Percentiles rank a stretch among this genome's conserved stretches.
Conservation (phyloP, 768 basidiomycete genomes). For the Mrakia blollopis region DNA sequence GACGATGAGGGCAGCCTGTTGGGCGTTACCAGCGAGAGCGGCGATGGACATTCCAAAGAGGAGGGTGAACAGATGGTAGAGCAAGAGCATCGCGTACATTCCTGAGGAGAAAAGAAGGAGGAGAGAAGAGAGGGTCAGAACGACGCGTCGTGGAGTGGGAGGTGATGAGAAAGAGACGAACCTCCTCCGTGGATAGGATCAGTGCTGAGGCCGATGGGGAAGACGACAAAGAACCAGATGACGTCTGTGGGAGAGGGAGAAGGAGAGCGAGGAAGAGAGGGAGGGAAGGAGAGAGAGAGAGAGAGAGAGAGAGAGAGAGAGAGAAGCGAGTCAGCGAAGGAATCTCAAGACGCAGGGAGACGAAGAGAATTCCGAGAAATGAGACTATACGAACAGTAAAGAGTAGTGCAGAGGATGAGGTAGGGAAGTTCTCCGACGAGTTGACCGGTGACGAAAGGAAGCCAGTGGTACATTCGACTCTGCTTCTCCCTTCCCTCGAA, state of each 20-base stretch:
- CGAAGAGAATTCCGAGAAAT: slow-evolving; percentile 14
- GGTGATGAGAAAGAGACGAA: background rate
- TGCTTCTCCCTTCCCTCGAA: slow-evolving; percentile 46
- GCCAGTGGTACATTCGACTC: slow-evolving; percentile 42
- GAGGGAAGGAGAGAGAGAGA: too few relatives aligned
- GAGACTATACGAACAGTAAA: slow-evolving; percentile 31
- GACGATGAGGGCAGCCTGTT: slow-evolving; percentile 27
- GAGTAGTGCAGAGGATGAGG: slow-evolving; percentile 35
- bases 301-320: background rate
- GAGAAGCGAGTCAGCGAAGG: background rate
- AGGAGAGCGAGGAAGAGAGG: background rate
- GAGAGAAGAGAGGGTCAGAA: background rate
- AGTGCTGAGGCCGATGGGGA: slow-evolving; percentile 31
- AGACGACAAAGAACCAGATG: slow-evolving; percentile 29
- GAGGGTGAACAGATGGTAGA: slow-evolving; percentile 30
- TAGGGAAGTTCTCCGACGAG: slow-evolving; percentile 41
- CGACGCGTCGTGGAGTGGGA: background rate
- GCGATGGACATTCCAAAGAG: slow-evolving; percentile 29
- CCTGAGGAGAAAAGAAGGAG: background rate
- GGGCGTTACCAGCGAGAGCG: slow-evolving; percentile 19
- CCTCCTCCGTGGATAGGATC: slow-evolving; percentile 26
- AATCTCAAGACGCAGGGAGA: background rate
- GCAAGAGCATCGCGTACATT: slow-evolving; percentile 19
- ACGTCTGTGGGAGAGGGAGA: background rate
- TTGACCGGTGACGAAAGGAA: slow-evolving; percentile 38